phyloP scores from a whole-genome alignment of 495 filamentous ascomycete genomes.

The Chaetomium tenue region DNA sequence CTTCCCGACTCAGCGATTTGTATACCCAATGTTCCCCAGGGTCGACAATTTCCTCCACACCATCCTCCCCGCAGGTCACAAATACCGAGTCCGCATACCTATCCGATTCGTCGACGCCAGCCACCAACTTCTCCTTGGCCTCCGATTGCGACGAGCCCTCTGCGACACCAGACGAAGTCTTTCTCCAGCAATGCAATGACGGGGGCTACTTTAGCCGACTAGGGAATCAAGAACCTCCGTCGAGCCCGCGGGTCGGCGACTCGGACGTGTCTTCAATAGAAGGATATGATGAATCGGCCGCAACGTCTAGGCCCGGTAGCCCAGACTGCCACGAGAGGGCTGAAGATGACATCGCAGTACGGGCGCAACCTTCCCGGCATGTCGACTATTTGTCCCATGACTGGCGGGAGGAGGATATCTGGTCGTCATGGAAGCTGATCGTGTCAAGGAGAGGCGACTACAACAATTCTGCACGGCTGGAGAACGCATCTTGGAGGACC shows the following conservation, averaged over 20 bases:
- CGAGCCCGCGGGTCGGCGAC: constrained; percentile 44
- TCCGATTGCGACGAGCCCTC: constrained; percentile 48
- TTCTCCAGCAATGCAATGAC: constrained; percentile 59
- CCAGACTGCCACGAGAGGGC: constrained; percentile 52
- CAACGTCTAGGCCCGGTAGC: constrained; percentile 48
- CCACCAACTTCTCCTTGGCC: constrained; percentile 62
- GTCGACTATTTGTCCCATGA: constrained; percentile 96
- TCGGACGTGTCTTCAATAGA: constrained; percentile 48
- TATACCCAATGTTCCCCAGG: constrained; percentile 38
- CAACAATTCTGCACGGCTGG: constrained; percentile 74
- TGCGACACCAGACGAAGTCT: constrained; percentile 50
- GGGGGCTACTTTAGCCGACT: constrained; percentile 46
- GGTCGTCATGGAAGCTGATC: constrained; percentile 95
- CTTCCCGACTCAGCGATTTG: constrained; percentile 43
- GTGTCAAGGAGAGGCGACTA: constrained; percentile 73
- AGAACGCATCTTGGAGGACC: constrained; percentile 98
- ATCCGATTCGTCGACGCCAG: constrained; percentile 56
- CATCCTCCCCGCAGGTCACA: constrained; percentile 43
- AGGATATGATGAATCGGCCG: constrained; percentile 44
- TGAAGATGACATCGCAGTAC: constrained; percentile 79
- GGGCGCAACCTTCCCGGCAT: constrained; percentile 77
- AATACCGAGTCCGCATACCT: constrained; percentile 41
- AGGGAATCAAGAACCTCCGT: constrained; percentile 50
- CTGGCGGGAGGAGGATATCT: constrained; percentile 97
- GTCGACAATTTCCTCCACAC: constrained; percentile 52